Base-by-base conservation (phyloP, 2,329 filamentous ascomycete species). In the Beauveria varroae region DNA sequence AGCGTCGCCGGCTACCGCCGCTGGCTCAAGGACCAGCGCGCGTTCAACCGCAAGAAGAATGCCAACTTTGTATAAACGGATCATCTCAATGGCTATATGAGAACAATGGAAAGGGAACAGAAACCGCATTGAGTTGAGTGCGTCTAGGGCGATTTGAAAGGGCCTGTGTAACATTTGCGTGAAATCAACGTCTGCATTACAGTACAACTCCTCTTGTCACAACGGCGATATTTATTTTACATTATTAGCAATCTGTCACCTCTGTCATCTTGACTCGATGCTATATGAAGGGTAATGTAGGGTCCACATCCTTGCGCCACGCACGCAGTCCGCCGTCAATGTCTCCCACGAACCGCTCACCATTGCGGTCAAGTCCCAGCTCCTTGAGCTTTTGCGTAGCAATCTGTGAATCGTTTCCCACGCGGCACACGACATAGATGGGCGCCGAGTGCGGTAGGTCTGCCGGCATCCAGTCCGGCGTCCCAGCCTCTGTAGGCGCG, bases 21-120 rank as follows among this genome's bases (percentile, higher is more conserved):
- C 74, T 99, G 95, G 95, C 78, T 99, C 70, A 98, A 96, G 81
- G 95, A 99, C 72, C 95, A 98, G 80, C 83, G 93, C 64, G 93
- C 93, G 10, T 99, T 96, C 78, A 96, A 96, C 79, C 92, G 92
- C 80, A 96, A 96, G 85, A 88, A 96, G 85, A 87, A 86, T 73
- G 85, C 79, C 66, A 84, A 78, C 69, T 86, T 86, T 74, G 75
- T 87, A 65, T 87, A 74, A 78, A 60, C 46, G 40, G 20, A 28
- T 30, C 16, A 24, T 14, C 8, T 49, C 18, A n/a, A 43, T 3
- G 1, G 28, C 40, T 41, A 24, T n/a, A n/a, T 16, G 43, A 44
- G 41, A 20, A 16, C 20, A n/a, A 61, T 22, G 22, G 62, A 57
- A 47, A 26, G 50, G 55, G 55, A 61, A 50, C 59, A 22, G 40